Base-by-base conservation (phyloP, 2,329 filamentous ascomycete genomes). In the Penicillium sp. region DNA sequence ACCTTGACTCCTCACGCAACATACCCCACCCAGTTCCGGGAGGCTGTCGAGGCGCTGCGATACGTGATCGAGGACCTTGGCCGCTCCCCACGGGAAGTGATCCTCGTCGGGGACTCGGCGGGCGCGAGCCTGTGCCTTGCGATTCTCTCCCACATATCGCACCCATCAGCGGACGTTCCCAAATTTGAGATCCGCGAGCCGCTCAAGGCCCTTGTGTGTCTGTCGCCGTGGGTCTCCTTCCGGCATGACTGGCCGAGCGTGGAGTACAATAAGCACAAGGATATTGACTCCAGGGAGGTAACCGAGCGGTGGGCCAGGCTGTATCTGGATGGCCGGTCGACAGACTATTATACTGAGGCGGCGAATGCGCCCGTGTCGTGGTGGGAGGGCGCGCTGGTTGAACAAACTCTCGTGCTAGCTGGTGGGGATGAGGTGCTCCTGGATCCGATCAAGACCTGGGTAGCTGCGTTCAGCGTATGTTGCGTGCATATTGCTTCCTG, bases 81-180 rank as follows among this genome's bases (percentile, higher is more conserved):
- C 19, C 67, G 62, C 17, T 61, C 64, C 6, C 68, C 72, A 7
- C 66, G 64, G 1, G 60, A 71, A 17, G 66, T 74, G 21, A 47
- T 71, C 15, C 56, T 75, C 15, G 73, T 66, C 31, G 73, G 73
- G 15, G 73, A 75, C 58, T 73, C 71, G 3, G 73, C 73, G 1
- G 73, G 73, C 17, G 73, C 66, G 7, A 74, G 74, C 56, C 64
- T 75, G 50, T 66, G 55, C 31, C 54, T 67, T 26, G 59, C 54
- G n/a, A 53, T 71, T 9, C 60, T 73, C 5, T 66, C 64, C 15
- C 71, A 73, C 49, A n/a, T 73, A 11, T 58, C 66, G 1, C 85
- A 87, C 65, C 84, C 85, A 0, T 84, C 85, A 58, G 77, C 81
- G 0, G 75, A 80, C 0, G 73, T 84, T 70, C 7, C 29, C 7